Evolutionary conservation across 768 basidiomycete species (phyloP), one percentile per base, ranked within the genome.

Genomic region (Calocera cornea): DNA sequence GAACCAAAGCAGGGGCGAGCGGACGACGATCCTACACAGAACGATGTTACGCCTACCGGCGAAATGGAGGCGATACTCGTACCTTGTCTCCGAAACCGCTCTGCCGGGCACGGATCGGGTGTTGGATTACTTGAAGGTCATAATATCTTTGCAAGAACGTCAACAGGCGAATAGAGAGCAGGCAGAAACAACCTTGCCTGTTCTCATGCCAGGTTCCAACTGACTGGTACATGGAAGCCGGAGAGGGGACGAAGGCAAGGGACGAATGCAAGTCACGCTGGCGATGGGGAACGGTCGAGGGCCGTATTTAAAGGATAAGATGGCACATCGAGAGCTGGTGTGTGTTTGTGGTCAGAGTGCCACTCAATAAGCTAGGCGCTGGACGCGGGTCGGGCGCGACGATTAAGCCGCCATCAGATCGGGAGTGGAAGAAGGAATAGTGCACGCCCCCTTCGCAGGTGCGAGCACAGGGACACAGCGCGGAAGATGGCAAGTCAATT

Each of bases 31-130:
- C 94, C 90, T 95, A 76, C 34, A 38, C 70, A 24, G 65, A 27
- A 29, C 54, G 54, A 11, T 12, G 27, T 60, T 60, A 60, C 19
- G 14, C 7, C 5, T 34, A 50, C 40, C 66, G 54, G 65, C 60
- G 47, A 64, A 70, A 66, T 40, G 67, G 63, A 69, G 29, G 60
- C 50, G 22, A 31, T 41, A 14, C 14, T 73, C 81, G 68, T 71
- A 92, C 93, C 82, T 95, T 95, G 81, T 97, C 92, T 50, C 94
- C 94, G 76, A 95, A 95, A 12, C 95, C 95, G 75, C 94, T 95
- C 87, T 95, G 95, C 70, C 94, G 85, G 64, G 94, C 95, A 47
- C 94, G 85, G 60, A 90, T 77, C 41, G 95, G 94, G 72, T 95
- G 85, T 75, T 97, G 95, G 1, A 90, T 83, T 72, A 95, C 84